These are phyloP conservation scores for Alternaria rosae DNA, from an alignment of 2,329 filamentous ascomycete genomes.

Conservation along the genomic window DNA sequence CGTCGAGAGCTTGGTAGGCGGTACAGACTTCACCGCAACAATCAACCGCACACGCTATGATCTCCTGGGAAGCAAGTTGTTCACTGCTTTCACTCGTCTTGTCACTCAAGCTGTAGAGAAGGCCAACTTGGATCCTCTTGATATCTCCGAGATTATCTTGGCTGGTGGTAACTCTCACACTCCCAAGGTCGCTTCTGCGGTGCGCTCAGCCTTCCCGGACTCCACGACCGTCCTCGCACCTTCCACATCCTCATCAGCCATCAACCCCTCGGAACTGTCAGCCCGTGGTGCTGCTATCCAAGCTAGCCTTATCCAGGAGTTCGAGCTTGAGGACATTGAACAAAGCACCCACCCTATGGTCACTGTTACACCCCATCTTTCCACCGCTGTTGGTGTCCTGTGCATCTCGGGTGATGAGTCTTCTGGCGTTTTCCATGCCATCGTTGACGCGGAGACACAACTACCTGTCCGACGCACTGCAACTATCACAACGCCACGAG, in stretches of 20 bases:
- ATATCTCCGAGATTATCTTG: conserved; percentile 93
- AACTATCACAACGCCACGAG: conserved; percentile 76
- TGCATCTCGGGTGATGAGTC: conserved; percentile 65
- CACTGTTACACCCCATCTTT: conserved; percentile 89
- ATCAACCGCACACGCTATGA: conserved; percentile 96
- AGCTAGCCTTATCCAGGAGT: conserved; percentile 92
- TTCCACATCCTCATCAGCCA: conserved; percentile 75
- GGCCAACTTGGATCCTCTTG: conserved; percentile 87
- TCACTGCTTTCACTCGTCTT: conserved; percentile 85
- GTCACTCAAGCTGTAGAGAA: conserved; percentile 88
- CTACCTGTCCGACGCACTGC: conserved; percentile 87
- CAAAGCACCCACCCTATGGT: conserved; percentile 96
- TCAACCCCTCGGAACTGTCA: conserved; percentile 92
- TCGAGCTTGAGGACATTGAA: conserved; percentile 90
- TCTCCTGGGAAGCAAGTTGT: conserved; percentile 83
- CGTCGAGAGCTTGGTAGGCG: conserved; percentile 88
- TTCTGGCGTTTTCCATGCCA: conserved; percentile 76
- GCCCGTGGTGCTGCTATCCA: conserved; percentile 94
- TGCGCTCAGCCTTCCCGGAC: conserved; percentile 81
- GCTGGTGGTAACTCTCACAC: conserved; percentile 92
- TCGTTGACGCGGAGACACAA: conserved; percentile 86
- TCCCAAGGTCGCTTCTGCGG: conserved; percentile 85
- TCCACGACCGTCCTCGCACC: conserved; percentile 82
- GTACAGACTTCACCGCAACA: conserved; percentile 88
- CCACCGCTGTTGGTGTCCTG: conserved; percentile 87